A percentile compares a stretch with the other conserved stretches of the same genome.
These are phyloP conservation scores for Phytopythium cucurbitacearum DNA, from an alignment of 352 stramenopile genomes.

Conservation along the genomic window DNA sequence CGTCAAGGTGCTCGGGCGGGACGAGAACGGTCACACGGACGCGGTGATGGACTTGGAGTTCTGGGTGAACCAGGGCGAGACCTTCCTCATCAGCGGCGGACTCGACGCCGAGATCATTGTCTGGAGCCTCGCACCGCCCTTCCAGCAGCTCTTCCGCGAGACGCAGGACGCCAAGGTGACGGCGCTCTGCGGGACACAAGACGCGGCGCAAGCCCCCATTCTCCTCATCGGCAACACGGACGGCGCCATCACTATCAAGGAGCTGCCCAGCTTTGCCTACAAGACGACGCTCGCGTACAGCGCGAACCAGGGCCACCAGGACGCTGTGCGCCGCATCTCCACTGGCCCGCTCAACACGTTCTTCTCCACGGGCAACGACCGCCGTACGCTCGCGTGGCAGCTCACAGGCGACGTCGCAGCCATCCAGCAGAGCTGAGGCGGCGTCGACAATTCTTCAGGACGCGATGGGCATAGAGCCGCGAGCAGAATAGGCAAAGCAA, in stretches of 20 bases:
- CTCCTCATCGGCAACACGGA: constrained; percentile 76
- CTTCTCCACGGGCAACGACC: constrained; percentile 75
- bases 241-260: constrained; percentile 76
- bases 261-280: constrained; percentile 81
- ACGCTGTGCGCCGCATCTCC: constrained; percentile 73
- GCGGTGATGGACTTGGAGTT: constrained; percentile 85
- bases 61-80: constrained; percentile 81
- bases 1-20: constrained; percentile 56
- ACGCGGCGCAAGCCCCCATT: constrained; percentile 57
- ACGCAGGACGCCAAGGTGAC: constrained; percentile 75
- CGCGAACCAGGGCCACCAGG: constrained; percentile 66
- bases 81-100: constrained; percentile 82
- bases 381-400: constrained; percentile 84
- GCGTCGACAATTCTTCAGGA: background rate
- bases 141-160: constrained; percentile 80
- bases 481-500: no score
- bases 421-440: constrained; percentile 56
- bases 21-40: constrained; percentile 75
- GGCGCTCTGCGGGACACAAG: constrained; percentile 65
- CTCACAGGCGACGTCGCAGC: constrained; percentile 69
- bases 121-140: constrained; percentile 72
- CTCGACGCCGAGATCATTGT: constrained; percentile 83
- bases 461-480: no score
- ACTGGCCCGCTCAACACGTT: constrained; percentile 78
- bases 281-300: constrained; percentile 63